Base-by-base conservation (phyloP, 495 filamentous ascomycete species). In the Coniosporium apollinis region DNA sequence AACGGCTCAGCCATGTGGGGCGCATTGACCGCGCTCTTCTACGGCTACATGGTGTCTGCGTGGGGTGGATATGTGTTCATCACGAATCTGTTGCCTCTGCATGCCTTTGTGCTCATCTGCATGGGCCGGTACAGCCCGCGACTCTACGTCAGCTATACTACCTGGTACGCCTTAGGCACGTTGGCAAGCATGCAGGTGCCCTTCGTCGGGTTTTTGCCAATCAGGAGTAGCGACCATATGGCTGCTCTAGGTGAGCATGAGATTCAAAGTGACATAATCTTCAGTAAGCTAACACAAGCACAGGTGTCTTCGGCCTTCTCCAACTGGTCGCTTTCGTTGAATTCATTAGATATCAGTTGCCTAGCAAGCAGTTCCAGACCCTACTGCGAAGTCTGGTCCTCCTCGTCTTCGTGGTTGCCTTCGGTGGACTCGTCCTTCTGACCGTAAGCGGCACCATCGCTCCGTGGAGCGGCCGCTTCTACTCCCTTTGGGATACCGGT, bases 11-110 rank as follows among this genome's bases (percentile, higher is more conserved):
- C 85, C 37, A 80, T 93, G 57, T 99, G 87, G 87, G 89, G 83
- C 34, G 86, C 82, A 11, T 64, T 94, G 42, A 86, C 86, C 41
- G 91, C 91, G 22, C 61, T 99, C 39, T 99, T 93, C 62, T 99
- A 99, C 57, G 91, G 91, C 39, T 99, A 99, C 69, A 99, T 99
- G 91, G 91, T 99, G 25, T 85, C 86, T 35, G 89, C 91, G 22
- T 99, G 91, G 91, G 91, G 91, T 65, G 91, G 91, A 54, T 99
- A 99, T 57, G 91, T 94, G 43, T 99, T 99, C 69, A 99, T 99
- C 51, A 99, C 91, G 42, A 96, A 94, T 51, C 63, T 99, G 56
- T 76, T 99, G 28, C 91, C 91, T 24, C 74, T 99, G 32, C 91
- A 99, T 56, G 76, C 83, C 11, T 92, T 99, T 51, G 86, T 96